A percentile compares a stretch with the other conserved stretches of the same genome.
phyloP scores from a whole-genome alignment of 108 stramenopile genomes.

The Heterococcus sp. region DNA sequence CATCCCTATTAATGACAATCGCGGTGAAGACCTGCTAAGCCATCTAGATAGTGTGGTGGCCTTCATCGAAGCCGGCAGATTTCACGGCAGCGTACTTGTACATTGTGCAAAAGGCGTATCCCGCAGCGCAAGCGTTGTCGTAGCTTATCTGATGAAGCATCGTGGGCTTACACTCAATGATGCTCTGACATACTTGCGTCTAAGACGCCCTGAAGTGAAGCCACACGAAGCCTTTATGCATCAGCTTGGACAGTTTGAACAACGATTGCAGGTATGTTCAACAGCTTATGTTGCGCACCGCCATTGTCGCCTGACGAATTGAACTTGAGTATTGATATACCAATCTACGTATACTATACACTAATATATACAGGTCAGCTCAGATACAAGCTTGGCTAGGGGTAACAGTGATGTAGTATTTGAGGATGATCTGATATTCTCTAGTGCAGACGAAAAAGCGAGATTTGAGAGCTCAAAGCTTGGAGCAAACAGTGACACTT shows the following conservation, averaged over 20 bases:
- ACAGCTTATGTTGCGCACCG: no score
- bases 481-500: no score
- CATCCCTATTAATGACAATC: conserved; percentile 52
- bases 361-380: no score
- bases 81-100: conserved; percentile 52
- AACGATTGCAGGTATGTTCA: neutral
- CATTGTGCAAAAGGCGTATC: conserved; percentile 54
- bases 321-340: no score
- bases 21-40: conserved; percentile 47
- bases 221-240: conserved; percentile 39
- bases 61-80: conserved; percentile 46
- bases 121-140: conserved; percentile 47
- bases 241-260: conserved; percentile 5
- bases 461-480: no score
- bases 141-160: conserved; percentile 52
- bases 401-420: no score
- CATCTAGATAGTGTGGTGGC: conserved; percentile 34
- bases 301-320: no score
- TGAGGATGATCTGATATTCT: no score
- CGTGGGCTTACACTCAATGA: conserved; percentile 7
- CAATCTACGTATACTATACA: no score
- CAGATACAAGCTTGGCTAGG: no score
- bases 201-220: conserved; percentile 13
- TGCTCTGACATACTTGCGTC: conserved; percentile 20
- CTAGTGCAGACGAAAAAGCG: no score